Conservation (phyloP, 2,329 filamentous ascomycete species). For the Trichoderma endophyticum region DNA sequence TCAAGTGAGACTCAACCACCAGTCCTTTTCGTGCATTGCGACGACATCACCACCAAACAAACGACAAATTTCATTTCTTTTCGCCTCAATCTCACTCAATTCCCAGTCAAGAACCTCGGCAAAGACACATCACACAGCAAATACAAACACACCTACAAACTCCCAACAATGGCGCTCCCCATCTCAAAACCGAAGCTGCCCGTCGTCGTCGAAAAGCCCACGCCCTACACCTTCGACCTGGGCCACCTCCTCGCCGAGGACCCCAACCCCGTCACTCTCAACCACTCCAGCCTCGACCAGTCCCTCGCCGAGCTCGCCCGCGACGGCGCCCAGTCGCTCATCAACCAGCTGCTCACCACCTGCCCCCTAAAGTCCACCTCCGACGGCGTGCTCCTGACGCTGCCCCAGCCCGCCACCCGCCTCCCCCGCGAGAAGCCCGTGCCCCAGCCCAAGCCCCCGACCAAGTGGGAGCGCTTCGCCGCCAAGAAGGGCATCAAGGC, state of each 20-base stretch:
- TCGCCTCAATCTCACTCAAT: not conserved
- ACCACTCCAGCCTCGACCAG: conserved; percentile 56
- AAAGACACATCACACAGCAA: not conserved
- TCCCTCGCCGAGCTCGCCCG: conserved; percentile 72
- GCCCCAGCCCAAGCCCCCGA: conserved; percentile 75
- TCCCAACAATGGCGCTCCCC: conserved; percentile 34
- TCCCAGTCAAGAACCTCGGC: too few relatives aligned
- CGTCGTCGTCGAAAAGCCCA: conserved; percentile 73
- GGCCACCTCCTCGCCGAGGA: conserved; percentile 81
- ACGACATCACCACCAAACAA: not conserved
- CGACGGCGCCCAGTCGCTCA: conserved; percentile 84
- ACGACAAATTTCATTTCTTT: not conserved
- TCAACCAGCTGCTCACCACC: conserved; percentile 91
- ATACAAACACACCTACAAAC: not conserved
- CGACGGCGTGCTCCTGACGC: conserved; percentile 71
- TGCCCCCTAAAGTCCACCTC: conserved; percentile 71
- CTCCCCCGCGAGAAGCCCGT: conserved; percentile 92
- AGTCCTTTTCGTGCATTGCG: not conserved
- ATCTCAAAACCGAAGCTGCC: conserved; percentile 50
- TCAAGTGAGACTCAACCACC: not conserved
- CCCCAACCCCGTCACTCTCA: conserved; percentile 71
- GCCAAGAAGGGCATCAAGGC: conserved; percentile 94
- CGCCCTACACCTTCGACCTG: conserved; percentile 91
- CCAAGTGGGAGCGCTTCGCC: conserved; percentile 95
- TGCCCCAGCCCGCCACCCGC: conserved; percentile 66